Evolutionary conservation across 305 asterid species (phyloP).

Genomic region (Solanum aculeatissimum): DNA sequence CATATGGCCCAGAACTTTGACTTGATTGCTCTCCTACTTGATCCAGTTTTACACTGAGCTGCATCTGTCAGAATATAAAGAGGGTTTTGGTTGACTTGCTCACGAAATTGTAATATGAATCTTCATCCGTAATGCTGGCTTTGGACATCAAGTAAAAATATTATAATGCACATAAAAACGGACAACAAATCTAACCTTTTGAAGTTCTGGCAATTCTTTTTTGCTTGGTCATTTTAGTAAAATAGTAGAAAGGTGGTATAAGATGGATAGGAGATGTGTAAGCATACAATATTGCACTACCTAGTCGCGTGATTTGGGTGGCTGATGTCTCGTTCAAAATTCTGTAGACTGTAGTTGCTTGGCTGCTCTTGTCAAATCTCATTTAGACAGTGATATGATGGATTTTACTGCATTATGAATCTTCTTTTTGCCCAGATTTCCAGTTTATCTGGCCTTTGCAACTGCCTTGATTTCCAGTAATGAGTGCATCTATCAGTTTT

Average conservation of each 20-base stretch:
- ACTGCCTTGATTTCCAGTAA: background rate
- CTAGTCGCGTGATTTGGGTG: background rate
- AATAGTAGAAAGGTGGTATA: background rate
- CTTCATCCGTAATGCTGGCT: background rate
- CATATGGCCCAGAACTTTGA: background rate
- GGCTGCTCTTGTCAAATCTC: background rate
- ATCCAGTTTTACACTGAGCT: background rate
- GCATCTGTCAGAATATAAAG: background rate
- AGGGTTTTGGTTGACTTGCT: background rate
- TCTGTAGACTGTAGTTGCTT: background rate
- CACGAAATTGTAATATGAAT: background rate
- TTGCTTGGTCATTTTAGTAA: background rate
- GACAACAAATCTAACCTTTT: background rate
- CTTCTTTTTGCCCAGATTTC: background rate
- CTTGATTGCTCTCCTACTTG: background rate
- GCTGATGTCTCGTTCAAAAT: background rate
- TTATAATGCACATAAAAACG: background rate
- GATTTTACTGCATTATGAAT: background rate
- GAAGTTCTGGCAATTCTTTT: background rate
- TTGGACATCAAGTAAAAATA: background rate
- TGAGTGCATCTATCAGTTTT: background rate
- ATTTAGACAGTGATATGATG: background rate
- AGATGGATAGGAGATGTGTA: background rate
- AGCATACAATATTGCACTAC: background rate
- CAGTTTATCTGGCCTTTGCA: background rate